Evolutionary conservation across 345 rosid species (phyloP).

Genomic region (Zanthoxylum bungeanum): DNA sequence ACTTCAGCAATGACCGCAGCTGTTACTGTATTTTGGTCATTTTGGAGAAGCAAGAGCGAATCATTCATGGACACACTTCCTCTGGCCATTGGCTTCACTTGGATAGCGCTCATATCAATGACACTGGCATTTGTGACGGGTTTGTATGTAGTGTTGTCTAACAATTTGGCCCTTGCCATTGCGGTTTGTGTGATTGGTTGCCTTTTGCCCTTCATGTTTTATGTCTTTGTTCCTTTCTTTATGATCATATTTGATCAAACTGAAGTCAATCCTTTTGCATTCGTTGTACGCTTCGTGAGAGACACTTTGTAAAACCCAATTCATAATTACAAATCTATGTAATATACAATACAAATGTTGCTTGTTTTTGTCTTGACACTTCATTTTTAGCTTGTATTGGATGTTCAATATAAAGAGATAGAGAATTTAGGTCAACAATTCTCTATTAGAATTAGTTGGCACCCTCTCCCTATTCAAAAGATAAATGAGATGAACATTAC

Average conservation of each 20-base stretch:
- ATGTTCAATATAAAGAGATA: too few relatives aligned
- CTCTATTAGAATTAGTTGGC: too few relatives aligned
- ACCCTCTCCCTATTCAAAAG: too few relatives aligned
- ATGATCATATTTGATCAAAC: not conserved
- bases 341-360: not conserved
- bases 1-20: constrained; percentile 15
- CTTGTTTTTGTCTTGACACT: not conserved
- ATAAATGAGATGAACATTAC: too few relatives aligned
- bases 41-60: not conserved
- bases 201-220: not conserved
- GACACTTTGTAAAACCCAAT: too few relatives aligned
- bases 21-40: constrained; percentile 7
- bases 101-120: constrained; percentile 21
- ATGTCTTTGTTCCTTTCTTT: not conserved
- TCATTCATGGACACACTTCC: constrained; percentile 7
- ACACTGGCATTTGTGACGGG: constrained; percentile 16
- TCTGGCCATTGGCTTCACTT: constrained; percentile 1
- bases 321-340: not conserved
- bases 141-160: constrained; percentile 3
- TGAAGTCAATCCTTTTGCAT: not conserved
- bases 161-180: not conserved
- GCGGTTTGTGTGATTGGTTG: constrained; percentile 5
- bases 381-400: too few relatives aligned
- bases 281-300: not conserved
- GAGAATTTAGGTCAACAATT: too few relatives aligned